Conservation (phyloP, 345 rosid species). For the Xanthoceras sorbifolium region DNA sequence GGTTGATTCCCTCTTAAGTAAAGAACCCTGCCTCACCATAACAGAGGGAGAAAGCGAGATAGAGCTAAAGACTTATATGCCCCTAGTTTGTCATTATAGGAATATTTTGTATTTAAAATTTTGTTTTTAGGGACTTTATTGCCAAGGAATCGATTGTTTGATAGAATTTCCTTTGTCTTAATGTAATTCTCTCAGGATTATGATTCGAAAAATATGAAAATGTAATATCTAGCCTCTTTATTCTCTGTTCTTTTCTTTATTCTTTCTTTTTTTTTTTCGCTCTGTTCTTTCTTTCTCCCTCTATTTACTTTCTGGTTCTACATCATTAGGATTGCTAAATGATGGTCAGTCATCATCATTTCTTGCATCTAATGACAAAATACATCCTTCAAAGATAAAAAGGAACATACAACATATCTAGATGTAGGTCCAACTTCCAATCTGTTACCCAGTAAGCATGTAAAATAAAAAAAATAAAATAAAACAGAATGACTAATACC, state of each 20-base stretch:
- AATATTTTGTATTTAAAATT: too few species aligned
- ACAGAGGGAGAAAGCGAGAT: too few species aligned
- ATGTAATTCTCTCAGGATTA: too few species aligned
- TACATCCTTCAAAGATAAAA: neutral
- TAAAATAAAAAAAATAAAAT: neutral
- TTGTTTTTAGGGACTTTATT: neutral
- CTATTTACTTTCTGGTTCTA: neutral
- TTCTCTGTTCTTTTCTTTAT: too few species aligned
- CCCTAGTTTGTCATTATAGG: neutral
- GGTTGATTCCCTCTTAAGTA: slow-evolving; percentile 14
- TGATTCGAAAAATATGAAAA: neutral
- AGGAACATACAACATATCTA: neutral
- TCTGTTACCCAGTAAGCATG: neutral
- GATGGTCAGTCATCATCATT: neutral
- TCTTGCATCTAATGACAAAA: neutral
- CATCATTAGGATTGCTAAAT: neutral
- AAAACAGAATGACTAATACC: neutral
- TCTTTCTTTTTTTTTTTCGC: too few species aligned
- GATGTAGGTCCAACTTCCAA: neutral
- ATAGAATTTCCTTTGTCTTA: neutral
- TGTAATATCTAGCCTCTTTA: neutral
- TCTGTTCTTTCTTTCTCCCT: neutral
- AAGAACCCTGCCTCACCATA: neutral
- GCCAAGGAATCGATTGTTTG: neutral
- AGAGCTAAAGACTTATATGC: too few species aligned